Conservation (phyloP, 169 alveolate genomes). For the Cryptosporidium sp. region DNA sequence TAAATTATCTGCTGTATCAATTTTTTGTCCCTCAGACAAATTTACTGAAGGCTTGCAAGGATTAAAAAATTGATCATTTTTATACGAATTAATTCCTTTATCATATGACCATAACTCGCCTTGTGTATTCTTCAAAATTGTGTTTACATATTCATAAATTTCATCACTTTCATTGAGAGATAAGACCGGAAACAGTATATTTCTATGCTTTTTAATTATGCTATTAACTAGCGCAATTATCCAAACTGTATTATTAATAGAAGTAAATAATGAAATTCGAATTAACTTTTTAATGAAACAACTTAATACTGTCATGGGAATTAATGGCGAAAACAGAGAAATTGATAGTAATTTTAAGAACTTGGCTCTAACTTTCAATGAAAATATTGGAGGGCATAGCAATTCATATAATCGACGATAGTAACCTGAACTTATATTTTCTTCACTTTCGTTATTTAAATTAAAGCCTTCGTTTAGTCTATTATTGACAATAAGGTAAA, state of each 20-base stretch:
- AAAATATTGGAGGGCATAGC: conserved; percentile 37
- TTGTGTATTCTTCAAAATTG: not conserved
- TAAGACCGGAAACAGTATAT: conserved; percentile 20
- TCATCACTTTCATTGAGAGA: conserved; percentile 44
- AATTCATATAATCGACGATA: conserved; percentile 59
- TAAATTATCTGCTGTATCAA: not conserved
- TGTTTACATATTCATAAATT: not conserved
- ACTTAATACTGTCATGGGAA: conserved; percentile 47
- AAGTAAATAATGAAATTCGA: conserved; percentile 49
- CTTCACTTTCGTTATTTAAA: conserved; percentile 7
- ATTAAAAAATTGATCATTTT: not conserved
- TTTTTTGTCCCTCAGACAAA: not conserved
- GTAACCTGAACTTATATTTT: conserved; percentile 61
- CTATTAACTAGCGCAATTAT: conserved; percentile 42
- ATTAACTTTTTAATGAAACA: conserved; percentile 58
- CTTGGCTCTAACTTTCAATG: conserved; percentile 10
- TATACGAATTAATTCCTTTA: conserved; percentile 13
- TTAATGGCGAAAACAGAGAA: conserved; percentile 53
- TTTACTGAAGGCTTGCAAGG: not conserved
- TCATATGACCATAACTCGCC: conserved; percentile 68
- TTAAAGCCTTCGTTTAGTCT: conserved; percentile 31
- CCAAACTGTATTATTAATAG: conserved; percentile 28
- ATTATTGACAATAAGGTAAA: conserved; percentile 42
- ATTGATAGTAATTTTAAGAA: conserved; percentile 40
- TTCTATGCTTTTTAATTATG: conserved; percentile 43